Base-by-base conservation (phyloP, 108 stramenopile species). In the Seminavis robusta region DNA sequence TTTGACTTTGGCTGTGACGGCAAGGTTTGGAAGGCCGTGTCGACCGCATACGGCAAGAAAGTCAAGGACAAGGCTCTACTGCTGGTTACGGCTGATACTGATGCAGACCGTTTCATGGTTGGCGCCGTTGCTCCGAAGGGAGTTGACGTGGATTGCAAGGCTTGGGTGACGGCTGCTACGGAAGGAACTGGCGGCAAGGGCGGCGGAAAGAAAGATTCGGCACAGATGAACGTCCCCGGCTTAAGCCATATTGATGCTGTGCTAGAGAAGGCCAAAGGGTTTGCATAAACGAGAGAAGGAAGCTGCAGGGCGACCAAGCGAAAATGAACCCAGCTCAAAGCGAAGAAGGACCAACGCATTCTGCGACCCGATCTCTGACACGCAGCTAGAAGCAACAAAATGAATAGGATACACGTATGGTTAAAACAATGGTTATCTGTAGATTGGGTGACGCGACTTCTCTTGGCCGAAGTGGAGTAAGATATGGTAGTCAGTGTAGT, bases 1-100 rank as follows among this genome's bases (percentile, higher is more conserved):
- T 76, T 79, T 51, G 96, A 97, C 65, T 94, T 96, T 56, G 96
- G 94, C 19, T 41, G 78, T 17, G 95, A 98, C 58, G 88, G 84
- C 6, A 98, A 98, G 67, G 67, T 90, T 43, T 90, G 83, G 25
- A 89, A 91, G 71, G 73, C 84, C 50, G 76, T 95, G 23, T 58
- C 84, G 10, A 60, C 87, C 31, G 87, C 90, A 27, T 79, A 90
- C 45, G 73, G 80, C 46, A 95, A 97, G 74, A 75, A 79, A 59
- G 69, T 80, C 26, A 92, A 90, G 46, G 82, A 83, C 44, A 92
- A 88, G 63, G 88, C 89, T 3, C 66, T 97, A 37, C 51, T 94
- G 57, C 37, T 95, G 33, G 72, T 91, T 38, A 74, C 89, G 33
- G 86, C 83, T 9, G 96, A 90, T 61, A 71, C 47, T 25, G 81